Evolutionary conservation across 345 rosid genomes (phyloP), one percentile per base, ranked within the genome.

Genomic region (Theobroma cacao): DNA sequence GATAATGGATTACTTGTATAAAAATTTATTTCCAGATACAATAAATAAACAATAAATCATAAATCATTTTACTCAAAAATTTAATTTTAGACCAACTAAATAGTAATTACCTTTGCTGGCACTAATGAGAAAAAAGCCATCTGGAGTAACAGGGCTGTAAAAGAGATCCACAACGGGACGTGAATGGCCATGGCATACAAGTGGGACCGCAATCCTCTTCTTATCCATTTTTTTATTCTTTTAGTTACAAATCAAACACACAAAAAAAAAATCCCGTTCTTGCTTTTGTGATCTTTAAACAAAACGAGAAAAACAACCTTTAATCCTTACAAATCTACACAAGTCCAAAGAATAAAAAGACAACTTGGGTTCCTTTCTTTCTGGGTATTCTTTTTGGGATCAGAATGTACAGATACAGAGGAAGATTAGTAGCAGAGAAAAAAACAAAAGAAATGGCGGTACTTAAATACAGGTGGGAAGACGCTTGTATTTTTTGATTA

Each of bases 141-240:
- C 97, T 14, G 93, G 97, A 68, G 97, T 90, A 52, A 86, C 80
- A 55, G 93, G 97, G 81, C 94, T 92, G 82, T 90, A 92, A 77
- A 85, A 85, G 17, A 92, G 86, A 88, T 87, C 94, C 69, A 92
- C 93, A 15, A 92, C 94, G 31, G 97, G 97, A 62, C 97, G 91
- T n/a, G 97, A 92, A 86, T 91, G 97, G 17, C 97, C 94, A 67
- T 92, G 97, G 85, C 94, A 92, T 8, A 92, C 92, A 80, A 92
- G 85, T 11, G 97, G 97, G 70, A 84, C 89, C 0, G 90, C 89
- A 79, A 91, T 85, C 74, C 81, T 86, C 78, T 84, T 74, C 85
- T 90, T 86, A 6, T 90, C 85, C 90, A 87, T 87, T 43, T 75
- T 12, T 15, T 40, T n/a, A n/a, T 34, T 20, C 43, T 14, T 26